phyloP scores from a whole-genome alignment of 2,329 filamentous ascomycete species.

The Orbilia oligospora region DNA sequence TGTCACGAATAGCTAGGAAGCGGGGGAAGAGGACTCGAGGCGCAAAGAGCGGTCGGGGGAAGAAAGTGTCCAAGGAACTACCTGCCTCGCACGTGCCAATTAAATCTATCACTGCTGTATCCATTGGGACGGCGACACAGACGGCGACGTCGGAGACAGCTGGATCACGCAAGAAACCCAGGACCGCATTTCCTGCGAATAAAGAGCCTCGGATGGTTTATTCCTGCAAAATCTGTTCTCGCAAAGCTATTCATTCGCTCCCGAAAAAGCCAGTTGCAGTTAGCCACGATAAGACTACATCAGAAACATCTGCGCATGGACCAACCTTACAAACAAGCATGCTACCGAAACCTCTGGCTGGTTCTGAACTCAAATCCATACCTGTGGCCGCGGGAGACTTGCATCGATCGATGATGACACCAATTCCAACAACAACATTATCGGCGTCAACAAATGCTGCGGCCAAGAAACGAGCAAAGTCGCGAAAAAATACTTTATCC shows the following conservation, averaged over 20 bases:
- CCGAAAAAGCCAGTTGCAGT: constrained; percentile 32
- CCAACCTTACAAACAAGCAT: neutral
- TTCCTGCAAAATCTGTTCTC: constrained; percentile 51
- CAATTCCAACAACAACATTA: neutral
- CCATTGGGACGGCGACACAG: neutral
- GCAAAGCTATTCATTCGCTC: constrained; percentile 44
- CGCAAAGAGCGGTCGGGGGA: constrained; percentile 20
- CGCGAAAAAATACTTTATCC: constrained; percentile 55
- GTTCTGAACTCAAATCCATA: constrained; percentile 2
- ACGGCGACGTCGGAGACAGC: constrained; percentile 5
- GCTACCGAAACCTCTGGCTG: neutral
- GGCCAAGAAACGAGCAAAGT: constrained; percentile 55
- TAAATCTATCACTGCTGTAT: neutral
- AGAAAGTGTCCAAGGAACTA: constrained; percentile 16
- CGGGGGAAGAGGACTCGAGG: constrained; percentile 54
- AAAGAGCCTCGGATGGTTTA: constrained; percentile 51
- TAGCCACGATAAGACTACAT: constrained; percentile 22
- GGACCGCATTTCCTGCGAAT: constrained; percentile 5
- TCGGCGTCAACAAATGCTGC: constrained; percentile 28
- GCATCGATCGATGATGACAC: neutral
- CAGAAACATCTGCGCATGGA: neutral
- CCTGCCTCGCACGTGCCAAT: neutral
- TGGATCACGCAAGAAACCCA: constrained; percentile 11
- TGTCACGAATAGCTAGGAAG: constrained; percentile 26
- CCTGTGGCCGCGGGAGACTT: neutral